Base-by-base conservation (phyloP, 495 filamentous ascomycete genomes). In the Talaromyces nanjingensis region DNA sequence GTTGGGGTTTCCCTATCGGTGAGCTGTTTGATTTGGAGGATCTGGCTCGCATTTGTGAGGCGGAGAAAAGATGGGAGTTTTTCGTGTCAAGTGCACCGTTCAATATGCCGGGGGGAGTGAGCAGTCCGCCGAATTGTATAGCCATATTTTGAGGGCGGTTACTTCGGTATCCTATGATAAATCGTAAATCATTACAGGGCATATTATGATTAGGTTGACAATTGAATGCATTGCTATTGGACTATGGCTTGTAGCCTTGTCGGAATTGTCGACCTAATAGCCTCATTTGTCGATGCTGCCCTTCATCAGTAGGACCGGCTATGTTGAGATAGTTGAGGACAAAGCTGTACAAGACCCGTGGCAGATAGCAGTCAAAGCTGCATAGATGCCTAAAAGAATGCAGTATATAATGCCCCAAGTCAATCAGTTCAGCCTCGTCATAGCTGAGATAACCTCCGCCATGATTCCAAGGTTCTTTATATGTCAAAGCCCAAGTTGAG, bases 1-100 rank as follows among this genome's bases (percentile, higher is more conserved):
- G 80, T 63, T 87, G 81, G 82, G 84, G 84, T 2, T 74, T 79
- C 69, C 84, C 84, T 12, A 82, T 86, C 64, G 83, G 84, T 0
- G 84, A 86, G 69, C 69, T 85, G 59, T 86, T 83, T 71, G 79
- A 86, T 69, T 70, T 85, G 24, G 81, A 85, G 66, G 74, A 72
- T 14, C 67, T 86, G 64, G 73, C 70, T 20, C 64, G 68, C 42
- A 72, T 70, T 22, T 85, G 83, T 63, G 65, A 73, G 65, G 70
- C 77, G 53, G 68, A 74, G 37, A 68, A 73, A 22, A 71, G 81
- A 61, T 85, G 79, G 77, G 79, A 68, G n/a, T 85, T 86, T 68
- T 85, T 85, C 64, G 68, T 86, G 3, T 72, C 75, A 7, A 82
- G 78, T 61, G 74, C 77, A 25, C 85, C 84, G 3, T 67, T 85